phyloP scores from a whole-genome alignment of 192 early-diverging fungal species.

The Gonapodya prolifera region DNA sequence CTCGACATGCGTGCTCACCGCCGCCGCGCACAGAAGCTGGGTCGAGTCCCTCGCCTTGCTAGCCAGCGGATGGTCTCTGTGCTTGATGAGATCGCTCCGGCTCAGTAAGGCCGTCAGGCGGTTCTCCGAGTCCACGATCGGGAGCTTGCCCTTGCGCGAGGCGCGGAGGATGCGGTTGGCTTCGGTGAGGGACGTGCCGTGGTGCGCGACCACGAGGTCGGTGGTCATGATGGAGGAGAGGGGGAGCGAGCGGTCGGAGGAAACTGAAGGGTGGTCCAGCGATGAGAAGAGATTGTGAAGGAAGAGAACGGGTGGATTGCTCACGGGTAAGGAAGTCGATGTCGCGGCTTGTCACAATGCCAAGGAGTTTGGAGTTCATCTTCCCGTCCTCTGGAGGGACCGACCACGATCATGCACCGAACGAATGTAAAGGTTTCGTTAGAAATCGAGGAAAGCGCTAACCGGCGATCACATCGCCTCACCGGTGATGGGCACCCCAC shows the following conservation, averaged over 20 bases:
- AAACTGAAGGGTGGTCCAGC: too few relatives aligned
- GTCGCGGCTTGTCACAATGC: slow-evolving; percentile 93
- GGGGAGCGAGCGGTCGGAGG: too few relatives aligned
- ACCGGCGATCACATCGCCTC: too few relatives aligned
- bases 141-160: slow-evolving; percentile 95
- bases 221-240: slow-evolving; percentile 82
- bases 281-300: too few relatives aligned
- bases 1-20: slow-evolving; percentile 80
- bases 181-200: slow-evolving; percentile 80
- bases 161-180: slow-evolving; percentile 77
- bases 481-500: slow-evolving; percentile 94
- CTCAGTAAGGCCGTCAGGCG: slow-evolving; percentile 81
- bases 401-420: too few relatives aligned
- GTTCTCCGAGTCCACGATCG: slow-evolving; percentile 74
- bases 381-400: slow-evolving; percentile 78
- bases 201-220: slow-evolving; percentile 68
- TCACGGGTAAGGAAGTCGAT: slow-evolving; percentile 89
- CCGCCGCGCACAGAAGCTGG: slow-evolving; percentile 89
- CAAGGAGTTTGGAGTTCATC: slow-evolving; percentile 76
- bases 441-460: too few relatives aligned
- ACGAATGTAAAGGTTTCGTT: too few relatives aligned
- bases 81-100: slow-evolving; percentile 93
- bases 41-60: slow-evolving; percentile 66
- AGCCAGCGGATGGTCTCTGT: slow-evolving; percentile 87
- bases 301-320: too few relatives aligned